phyloP scores from a whole-genome alignment of 2,329 filamentous ascomycete species.

The Botrytis fabae region DNA sequence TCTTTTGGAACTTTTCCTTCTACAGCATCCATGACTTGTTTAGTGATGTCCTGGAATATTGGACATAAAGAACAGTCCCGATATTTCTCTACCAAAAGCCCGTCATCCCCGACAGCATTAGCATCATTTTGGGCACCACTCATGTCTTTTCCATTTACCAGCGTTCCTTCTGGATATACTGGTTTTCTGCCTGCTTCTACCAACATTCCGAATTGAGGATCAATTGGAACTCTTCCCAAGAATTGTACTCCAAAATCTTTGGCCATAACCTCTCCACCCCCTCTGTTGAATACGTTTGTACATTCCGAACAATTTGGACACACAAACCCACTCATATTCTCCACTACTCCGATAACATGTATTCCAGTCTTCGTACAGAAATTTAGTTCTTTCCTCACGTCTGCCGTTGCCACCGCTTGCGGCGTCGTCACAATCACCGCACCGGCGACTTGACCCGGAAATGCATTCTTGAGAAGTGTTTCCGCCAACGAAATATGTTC shows the following conservation, averaged over 20 bases:
- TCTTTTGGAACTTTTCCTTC: constrained; percentile 24
- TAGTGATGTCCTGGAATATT: constrained; percentile 66
- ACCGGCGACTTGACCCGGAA: constrained; percentile 71
- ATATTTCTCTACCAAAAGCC: constrained; percentile 69
- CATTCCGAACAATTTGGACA: constrained; percentile 79
- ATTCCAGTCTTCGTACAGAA: constrained; percentile 82
- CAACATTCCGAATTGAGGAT: constrained; percentile 85
- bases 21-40: constrained; percentile 47
- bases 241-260: constrained; percentile 81
- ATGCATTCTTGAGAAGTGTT: constrained; percentile 67
- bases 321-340: constrained; percentile 96
- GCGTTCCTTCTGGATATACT: constrained; percentile 67
- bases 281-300: constrained; percentile 89
- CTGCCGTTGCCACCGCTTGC: constrained; percentile 88
- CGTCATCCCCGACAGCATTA: constrained; percentile 39
- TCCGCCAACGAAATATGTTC: constrained; percentile 96
- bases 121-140: constrained; percentile 37
- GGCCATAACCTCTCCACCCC: constrained; percentile 88
- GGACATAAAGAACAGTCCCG: constrained; percentile 67
- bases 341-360: constrained; percentile 88
- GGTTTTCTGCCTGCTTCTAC: constrained; percentile 72
- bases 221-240: constrained; percentile 84
- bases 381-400: constrained; percentile 83
- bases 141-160: constrained; percentile 58
- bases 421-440: constrained; percentile 96